Evolutionary conservation across 2,329 filamentous ascomycete genomes (phyloP), one percentile per base, ranked within the genome.

Genomic region (Diaporthe amygdali): DNA sequence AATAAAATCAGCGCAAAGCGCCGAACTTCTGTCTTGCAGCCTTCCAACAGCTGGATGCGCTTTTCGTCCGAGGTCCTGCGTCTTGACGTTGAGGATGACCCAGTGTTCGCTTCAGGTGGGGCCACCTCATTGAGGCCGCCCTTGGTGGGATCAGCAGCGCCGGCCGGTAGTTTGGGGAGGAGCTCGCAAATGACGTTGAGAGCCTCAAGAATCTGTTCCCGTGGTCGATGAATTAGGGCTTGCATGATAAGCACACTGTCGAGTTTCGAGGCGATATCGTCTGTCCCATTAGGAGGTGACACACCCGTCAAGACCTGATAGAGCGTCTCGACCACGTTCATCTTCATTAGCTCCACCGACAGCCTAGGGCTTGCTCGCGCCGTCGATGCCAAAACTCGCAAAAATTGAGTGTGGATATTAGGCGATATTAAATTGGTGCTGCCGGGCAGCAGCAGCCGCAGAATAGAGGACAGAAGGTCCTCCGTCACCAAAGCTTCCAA

Each of bases 191-290:
- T 95, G 74, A 99, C 95, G 79, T 98, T 98, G 74, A 99, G 88
- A 1, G 97, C 98, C 84, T 99, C 96, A 76, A 96, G 96, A 22
- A 99, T 94, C 82, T 99, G 96, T 76, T 99, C 97, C 70, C 95
- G 92, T 8, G 96, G 96, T 49, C 96, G 92, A 79, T 98, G 96
- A 66, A 99, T 97, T 74, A 99, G 87, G 46, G 97, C 95, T 83
- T 99, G 96, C 97, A 99, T 99, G 77, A 99, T 96, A 55, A 99
- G 90, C 69, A 98, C 96, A 78, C 95, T 97, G 81, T 98, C 96
- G 74, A 98, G 92, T 82, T 97, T 97, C 46, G 90, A 92, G 37
- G 91, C 93, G 70, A 94, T 89, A 79, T 96, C 92, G 44, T 95
- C 91, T 1, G 88, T 91, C 41, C 92, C 93, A 73, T 87, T 89